These are phyloP conservation scores for Aspergillus nidulans DNA, from an alignment of 495 filamentous ascomycete species.

Conservation along the genomic window DNA sequence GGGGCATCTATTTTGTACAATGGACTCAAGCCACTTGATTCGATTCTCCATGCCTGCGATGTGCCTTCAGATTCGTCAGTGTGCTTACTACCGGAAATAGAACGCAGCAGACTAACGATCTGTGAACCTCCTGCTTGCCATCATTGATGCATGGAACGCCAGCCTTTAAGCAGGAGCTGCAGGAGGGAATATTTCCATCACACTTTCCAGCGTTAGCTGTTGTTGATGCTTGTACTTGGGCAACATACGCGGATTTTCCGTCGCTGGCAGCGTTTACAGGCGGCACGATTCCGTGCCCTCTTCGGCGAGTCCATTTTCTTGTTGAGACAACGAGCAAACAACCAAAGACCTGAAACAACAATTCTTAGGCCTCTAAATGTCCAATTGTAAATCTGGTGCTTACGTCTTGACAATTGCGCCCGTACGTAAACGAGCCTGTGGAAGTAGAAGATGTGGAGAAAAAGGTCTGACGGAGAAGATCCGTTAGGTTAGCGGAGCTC, in stretches of 20 bases:
- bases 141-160: slow-evolving; percentile 38
- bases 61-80: slow-evolving; percentile 22
- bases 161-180: slow-evolving; percentile 36
- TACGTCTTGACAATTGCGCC: too few relatives aligned
- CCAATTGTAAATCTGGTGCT: not conserved
- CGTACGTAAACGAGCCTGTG: not conserved
- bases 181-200: slow-evolving; percentile 27
- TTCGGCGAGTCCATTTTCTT: slow-evolving; percentile 26
- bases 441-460: not conserved
- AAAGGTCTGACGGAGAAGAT: not conserved
- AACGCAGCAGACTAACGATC: slow-evolving; percentile 22
- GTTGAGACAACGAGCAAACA: not conserved
- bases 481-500: not conserved
- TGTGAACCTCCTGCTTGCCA: slow-evolving; percentile 38
- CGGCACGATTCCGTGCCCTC: slow-evolving; percentile 31
- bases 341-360: not conserved
- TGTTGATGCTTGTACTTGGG: not conserved
- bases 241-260: slow-evolving; percentile 31
- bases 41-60: slow-evolving; percentile 37
- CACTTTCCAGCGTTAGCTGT: slow-evolving; percentile 15
- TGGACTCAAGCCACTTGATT: slow-evolving; percentile 40
- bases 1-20: slow-evolving; percentile 29
- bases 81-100: not conserved
- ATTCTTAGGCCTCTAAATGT: not conserved
- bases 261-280: slow-evolving; percentile 37